A percentile compares a stretch with the other conserved stretches of the same genome.
phyloP scores from a whole-genome alignment of 2,329 filamentous ascomycete species.

The Fusarium pininemorale region DNA sequence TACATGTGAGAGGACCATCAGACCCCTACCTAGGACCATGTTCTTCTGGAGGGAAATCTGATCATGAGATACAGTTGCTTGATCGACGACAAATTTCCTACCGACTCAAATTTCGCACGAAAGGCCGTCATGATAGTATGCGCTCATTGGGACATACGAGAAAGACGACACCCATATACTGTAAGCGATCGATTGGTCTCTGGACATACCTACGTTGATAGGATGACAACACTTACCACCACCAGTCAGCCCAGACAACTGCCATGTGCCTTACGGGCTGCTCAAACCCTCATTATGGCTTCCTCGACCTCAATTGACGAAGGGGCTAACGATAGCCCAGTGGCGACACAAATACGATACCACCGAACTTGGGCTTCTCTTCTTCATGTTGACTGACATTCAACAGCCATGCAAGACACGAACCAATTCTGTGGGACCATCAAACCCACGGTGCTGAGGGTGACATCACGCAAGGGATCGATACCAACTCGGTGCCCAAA shows the following conservation, averaged over 20 bases:
- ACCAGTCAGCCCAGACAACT: background rate
- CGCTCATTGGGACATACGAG: background rate
- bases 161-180: background rate
- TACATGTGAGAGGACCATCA: background rate
- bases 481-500: background rate
- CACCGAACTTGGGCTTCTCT: background rate
- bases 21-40: too few relatives aligned
- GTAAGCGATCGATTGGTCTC: background rate
- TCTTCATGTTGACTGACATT: background rate
- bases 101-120: background rate
- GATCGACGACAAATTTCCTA: background rate
- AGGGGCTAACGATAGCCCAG: fast-evolving
- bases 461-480: background rate
- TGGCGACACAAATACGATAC: fast-evolving
- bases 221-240: background rate
- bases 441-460: background rate
- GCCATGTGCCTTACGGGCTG: fast-evolving
- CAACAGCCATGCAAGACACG: background rate
- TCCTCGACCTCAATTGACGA: too few relatives aligned
- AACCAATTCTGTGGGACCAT: background rate
- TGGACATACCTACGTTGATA: background rate
- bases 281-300: fast-evolving
- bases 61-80: background rate
- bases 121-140: fast-evolving
- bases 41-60: too few relatives aligned